Conservation (phyloP, 768 basidiomycete genomes). For the Ephemerocybe angulata region DNA sequence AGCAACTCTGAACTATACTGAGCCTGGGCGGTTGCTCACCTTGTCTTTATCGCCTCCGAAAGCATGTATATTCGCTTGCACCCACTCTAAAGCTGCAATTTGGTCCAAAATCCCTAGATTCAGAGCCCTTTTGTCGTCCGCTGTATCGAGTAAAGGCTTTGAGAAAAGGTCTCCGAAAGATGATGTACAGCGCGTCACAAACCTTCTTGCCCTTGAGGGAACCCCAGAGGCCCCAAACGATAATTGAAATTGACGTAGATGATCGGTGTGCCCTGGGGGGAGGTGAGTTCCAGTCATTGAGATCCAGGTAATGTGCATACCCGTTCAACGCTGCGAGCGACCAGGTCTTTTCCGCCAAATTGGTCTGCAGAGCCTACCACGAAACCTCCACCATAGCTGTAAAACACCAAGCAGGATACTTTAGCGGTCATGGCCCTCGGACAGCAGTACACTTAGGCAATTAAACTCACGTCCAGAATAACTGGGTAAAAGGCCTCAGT, state of each 20-base stretch:
- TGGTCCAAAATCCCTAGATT: conserved; percentile 49
- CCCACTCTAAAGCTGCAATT: conserved; percentile 45
- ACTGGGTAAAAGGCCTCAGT: conserved; percentile 13
- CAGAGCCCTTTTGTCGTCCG: conserved; percentile 18
- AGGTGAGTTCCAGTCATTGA: not conserved
- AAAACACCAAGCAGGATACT: no score
- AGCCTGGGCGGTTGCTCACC: not conserved
- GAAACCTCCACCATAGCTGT: conserved; percentile 35
- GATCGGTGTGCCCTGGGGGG: conserved; percentile 37
- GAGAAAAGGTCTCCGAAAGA: not conserved
- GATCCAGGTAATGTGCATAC: conserved; percentile 17
- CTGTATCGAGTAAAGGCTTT: conserved; percentile 14
- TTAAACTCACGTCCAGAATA: conserved; percentile 40
- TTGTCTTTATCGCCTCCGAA: conserved; percentile 53
- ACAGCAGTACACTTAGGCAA: not conserved
- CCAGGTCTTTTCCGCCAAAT: conserved; percentile 32
- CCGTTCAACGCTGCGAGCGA: conserved; percentile 32
- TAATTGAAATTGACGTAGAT: conserved; percentile 40
- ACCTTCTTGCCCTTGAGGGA: conserved; percentile 38
- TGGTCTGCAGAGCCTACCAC: conserved; percentile 21
- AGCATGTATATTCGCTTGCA: conserved; percentile 52
- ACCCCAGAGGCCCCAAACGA: conserved; percentile 47
- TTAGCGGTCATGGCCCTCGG: not conserved
- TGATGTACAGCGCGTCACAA: not conserved
- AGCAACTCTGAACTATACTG: not conserved